Conservation (phyloP, 352 stramenopile genomes). For the Globisporangium parvum region DNA sequence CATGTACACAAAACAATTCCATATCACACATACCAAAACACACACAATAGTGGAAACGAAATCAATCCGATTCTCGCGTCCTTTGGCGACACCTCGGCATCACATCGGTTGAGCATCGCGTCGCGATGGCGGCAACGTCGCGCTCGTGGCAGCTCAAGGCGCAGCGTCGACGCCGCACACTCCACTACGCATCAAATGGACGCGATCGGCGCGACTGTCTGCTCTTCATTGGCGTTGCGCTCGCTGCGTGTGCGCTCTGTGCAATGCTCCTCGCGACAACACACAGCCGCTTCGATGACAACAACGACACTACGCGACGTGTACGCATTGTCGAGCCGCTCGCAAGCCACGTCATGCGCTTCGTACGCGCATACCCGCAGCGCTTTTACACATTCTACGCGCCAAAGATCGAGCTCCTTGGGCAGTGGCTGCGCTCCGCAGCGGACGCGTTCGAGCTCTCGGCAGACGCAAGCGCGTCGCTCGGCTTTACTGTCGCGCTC, state of each 20-base stretch:
- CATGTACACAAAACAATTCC: too few species aligned
- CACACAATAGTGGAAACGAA: too few species aligned
- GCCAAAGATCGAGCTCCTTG: conserved; percentile 2
- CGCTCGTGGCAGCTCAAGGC: conserved; percentile 6
- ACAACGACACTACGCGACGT: not conserved
- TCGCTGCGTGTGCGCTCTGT: not conserved
- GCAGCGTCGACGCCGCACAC: conserved; percentile 2
- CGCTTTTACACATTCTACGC: conserved; percentile 18
- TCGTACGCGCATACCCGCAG: conserved; percentile 11
- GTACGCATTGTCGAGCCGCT: not conserved
- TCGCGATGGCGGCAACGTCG: not conserved
- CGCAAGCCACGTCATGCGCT: not conserved
- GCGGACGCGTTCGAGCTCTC: conserved; percentile 4
- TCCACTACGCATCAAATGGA: not conserved
- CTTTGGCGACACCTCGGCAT: not conserved
- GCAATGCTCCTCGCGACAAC: not conserved
- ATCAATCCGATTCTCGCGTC: not conserved
- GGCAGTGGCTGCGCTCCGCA: not conserved
- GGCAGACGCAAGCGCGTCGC: conserved; percentile 7
- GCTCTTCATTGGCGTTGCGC: not conserved
- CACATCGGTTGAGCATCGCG: not conserved
- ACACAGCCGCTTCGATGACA: not conserved
- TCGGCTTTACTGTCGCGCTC: conserved; percentile 17
- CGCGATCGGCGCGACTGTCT: conserved; percentile 1
- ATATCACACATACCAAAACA: too few species aligned